A percentile compares a stretch with the other conserved stretches of the same genome.
These are phyloP conservation scores for Ascochyta clinopodiicola DNA, from an alignment of 2,329 filamentous ascomycete genomes.

Conservation along the genomic window DNA sequence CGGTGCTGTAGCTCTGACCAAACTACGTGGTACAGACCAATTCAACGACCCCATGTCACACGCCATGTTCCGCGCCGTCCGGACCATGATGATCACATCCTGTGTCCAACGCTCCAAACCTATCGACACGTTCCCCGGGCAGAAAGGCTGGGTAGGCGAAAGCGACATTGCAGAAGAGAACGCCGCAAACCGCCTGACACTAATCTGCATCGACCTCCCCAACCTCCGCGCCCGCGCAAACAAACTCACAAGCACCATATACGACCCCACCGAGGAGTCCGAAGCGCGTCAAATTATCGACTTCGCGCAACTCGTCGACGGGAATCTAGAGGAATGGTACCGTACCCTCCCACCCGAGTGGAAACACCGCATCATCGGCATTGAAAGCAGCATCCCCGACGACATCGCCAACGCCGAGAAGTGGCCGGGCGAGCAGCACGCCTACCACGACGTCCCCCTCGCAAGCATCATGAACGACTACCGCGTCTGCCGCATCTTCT, in stretches of 20 bases:
- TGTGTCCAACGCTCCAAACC: constrained; percentile 50
- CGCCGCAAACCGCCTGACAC: constrained; percentile 49
- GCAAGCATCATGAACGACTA: constrained; percentile 52
- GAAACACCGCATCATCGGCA: constrained; percentile 42
- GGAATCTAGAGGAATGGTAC: constrained; percentile 47
- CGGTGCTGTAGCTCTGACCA: constrained; percentile 49
- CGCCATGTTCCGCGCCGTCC: constrained; percentile 49
- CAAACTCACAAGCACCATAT: constrained; percentile 33
- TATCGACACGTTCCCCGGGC: constrained; percentile 47
- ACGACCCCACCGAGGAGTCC: constrained; percentile 23
- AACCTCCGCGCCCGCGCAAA: constrained; percentile 46
- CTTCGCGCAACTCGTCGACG: constrained; percentile 47
- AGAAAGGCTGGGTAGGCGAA: constrained; percentile 44
- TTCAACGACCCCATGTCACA: constrained; percentile 47
- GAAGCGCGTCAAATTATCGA: constrained; percentile 45
- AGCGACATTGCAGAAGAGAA: constrained; percentile 45
- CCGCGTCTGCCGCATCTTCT: constrained; percentile 50
- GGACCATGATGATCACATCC: constrained; percentile 52
- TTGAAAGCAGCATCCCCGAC: constrained; percentile 35
- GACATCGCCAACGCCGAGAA: constrained; percentile 38
- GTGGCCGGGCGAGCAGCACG: constrained; percentile 50
- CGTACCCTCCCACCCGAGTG: constrained; percentile 44
- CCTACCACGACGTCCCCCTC: constrained; percentile 48
- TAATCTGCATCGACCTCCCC: constrained; percentile 50
- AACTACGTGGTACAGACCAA: constrained; percentile 48